Base-by-base conservation (phyloP, 306 rosid species). In the Lithocarpus polystachyus region DNA sequence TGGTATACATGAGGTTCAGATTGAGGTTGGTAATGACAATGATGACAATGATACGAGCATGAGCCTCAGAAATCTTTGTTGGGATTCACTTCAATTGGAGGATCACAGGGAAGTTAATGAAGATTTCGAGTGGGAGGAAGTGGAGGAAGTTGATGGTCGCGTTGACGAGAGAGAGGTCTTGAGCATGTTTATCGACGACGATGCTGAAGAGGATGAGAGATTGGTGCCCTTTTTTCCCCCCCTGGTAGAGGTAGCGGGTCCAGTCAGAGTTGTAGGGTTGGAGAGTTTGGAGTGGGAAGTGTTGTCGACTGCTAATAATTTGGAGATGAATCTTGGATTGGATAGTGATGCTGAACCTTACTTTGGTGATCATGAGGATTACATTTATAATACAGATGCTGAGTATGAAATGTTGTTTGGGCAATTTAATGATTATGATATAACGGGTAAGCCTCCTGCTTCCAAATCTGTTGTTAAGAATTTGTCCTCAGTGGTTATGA, bases 41-140 rank as follows among this genome's bases (percentile, higher is more conserved):
- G 37, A 75, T 23, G 98, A 87, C 19, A 92, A 84, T 71, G 88
- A 79, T 43, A 61, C 87, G 1, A 84, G 74, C 77, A 81, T 90
- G 1, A 83, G 65, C 75, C 78, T 89, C 31, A 90, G 90, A 48
- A 48, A 48, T 55, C 86, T 91, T 2, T 77, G 88, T 61, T 90
- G 93, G 97, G 95, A 91, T 80, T 82, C 97, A 4, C 88, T 93
- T 51, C 87, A 86, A 2, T 69, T 93, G 81, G 95, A 93, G 11
- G 93, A 93, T 56, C 81, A 71, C 56, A 84, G 87, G 43, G 88
- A 83, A 15, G 76, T n/a, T 26, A 82, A 73, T 35, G 98, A 88
- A 10, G 95, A 91, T 75, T 93, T 91, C 26, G 98, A 91, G 87
- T 93, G 97, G 98, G 98, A 93, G 74, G 97, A 93, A 76, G 91